Conservation (phyloP, 2,329 filamentous ascomycete species). For the Ophiosphaerella korrae region DNA sequence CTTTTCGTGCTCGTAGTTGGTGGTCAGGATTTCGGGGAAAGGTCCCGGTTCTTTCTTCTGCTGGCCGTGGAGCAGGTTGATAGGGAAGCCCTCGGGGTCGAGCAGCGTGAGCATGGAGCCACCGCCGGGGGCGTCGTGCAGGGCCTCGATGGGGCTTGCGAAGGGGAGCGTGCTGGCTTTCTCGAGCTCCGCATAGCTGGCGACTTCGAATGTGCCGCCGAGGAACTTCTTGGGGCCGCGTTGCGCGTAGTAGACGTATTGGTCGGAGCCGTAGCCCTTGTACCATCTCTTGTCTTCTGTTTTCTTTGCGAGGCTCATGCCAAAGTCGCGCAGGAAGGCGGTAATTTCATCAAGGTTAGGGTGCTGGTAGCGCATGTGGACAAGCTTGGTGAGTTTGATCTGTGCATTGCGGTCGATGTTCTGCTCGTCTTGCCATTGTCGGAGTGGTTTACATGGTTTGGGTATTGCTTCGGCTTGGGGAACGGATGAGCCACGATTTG, state of each 20-base stretch:
- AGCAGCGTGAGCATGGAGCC: constrained; percentile 55
- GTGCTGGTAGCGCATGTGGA: constrained; percentile 62
- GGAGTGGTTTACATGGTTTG: constrained; percentile 40
- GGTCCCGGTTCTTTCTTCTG: constrained; percentile 49
- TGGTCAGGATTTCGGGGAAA: constrained; percentile 56
- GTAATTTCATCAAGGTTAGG: constrained; percentile 56
- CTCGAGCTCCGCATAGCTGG: constrained; percentile 61
- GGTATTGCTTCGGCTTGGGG: constrained; percentile 47
- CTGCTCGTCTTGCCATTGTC: constrained; percentile 45
- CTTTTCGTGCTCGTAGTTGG: constrained; percentile 51
- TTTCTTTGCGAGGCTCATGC: constrained; percentile 42
- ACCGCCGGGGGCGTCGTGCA: constrained; percentile 58
- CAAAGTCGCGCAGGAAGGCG: constrained; percentile 49
- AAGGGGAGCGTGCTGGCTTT: constrained; percentile 53
- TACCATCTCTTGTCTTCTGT: constrained; percentile 56
- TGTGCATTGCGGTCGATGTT: constrained; percentile 53
- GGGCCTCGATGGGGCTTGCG: constrained; percentile 56
- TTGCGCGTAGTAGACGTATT: constrained; percentile 63
- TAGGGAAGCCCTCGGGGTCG: constrained; percentile 60
- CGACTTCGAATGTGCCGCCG: constrained; percentile 64
- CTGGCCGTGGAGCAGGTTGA: constrained; percentile 65
- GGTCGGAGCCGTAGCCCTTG: constrained; percentile 65
- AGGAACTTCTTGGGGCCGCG: constrained; percentile 59
- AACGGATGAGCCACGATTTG: constrained; percentile 49
- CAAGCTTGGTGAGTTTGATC: constrained; percentile 54